Conservation (phyloP, 2,329 filamentous ascomycete genomes). For the Ophiostoma angusticollis region DNA sequence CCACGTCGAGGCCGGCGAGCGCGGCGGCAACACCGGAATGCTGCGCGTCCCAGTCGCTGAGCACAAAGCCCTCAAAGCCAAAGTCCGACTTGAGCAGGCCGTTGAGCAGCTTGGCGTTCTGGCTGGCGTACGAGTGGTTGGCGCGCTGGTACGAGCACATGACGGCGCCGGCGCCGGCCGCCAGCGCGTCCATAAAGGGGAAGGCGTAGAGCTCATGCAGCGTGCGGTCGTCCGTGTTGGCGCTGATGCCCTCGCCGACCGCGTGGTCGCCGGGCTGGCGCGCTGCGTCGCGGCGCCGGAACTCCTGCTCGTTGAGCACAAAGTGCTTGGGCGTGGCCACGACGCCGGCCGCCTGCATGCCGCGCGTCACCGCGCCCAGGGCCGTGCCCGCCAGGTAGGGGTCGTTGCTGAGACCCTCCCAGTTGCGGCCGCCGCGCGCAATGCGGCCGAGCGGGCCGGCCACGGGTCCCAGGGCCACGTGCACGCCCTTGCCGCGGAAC, state of each 20-base stretch:
- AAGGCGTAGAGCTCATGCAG: slow-evolving; percentile 54
- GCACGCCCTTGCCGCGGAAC: slow-evolving; percentile 54
- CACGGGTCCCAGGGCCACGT: slow-evolving; percentile 50
- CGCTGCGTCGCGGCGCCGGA: slow-evolving; percentile 26
- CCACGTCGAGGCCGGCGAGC: slow-evolving; percentile 55
- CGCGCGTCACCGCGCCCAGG: slow-evolving; percentile 18
- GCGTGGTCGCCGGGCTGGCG: slow-evolving; percentile 31
- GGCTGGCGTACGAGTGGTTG: slow-evolving; percentile 62
- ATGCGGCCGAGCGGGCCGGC: slow-evolving; percentile 49
- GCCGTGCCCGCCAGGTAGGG: slow-evolving; percentile 21
- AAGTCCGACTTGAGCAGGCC: slow-evolving; percentile 51
- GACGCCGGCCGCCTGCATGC: slow-evolving; percentile 39
- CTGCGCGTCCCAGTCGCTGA: slow-evolving; percentile 58
- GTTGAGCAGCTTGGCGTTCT: slow-evolving; percentile 58
- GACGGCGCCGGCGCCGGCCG: slow-evolving; percentile 41
- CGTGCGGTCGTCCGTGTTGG: slow-evolving; percentile 52
- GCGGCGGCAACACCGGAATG: slow-evolving; percentile 44
- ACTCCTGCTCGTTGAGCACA: slow-evolving; percentile 49
- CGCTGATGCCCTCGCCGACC: slow-evolving; percentile 38
- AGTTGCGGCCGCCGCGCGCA: slow-evolving; percentile 48
- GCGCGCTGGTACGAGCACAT: slow-evolving; percentile 62
- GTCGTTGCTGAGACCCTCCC: slow-evolving; percentile 36
- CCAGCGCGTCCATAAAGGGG: slow-evolving; percentile 50
- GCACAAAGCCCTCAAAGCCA: slow-evolving; percentile 55
- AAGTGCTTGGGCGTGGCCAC: slow-evolving; percentile 63